phyloP scores from a whole-genome alignment of 2,329 filamentous ascomycete genomes.

The Gaeumannomyces tritici region DNA sequence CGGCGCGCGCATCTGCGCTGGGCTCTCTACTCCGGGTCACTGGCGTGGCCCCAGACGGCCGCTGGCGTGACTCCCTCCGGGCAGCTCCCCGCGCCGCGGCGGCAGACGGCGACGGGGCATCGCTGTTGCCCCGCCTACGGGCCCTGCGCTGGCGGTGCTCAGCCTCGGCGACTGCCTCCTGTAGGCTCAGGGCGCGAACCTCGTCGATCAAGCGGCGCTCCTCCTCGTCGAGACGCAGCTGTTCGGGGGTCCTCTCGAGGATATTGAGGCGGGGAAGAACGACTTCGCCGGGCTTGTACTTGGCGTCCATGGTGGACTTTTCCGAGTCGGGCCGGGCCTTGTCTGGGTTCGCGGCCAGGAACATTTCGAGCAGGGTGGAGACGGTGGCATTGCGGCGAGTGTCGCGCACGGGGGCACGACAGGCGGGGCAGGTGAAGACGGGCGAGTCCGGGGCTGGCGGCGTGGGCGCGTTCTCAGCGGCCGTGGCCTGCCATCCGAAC shows the following conservation, averaged over 20 bases:
- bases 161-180: slow-evolving; percentile 48
- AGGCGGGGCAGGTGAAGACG: slow-evolving; percentile 83
- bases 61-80: slow-evolving; percentile 7
- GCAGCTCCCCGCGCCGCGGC: neutral
- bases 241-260: slow-evolving; percentile 39
- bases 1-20: slow-evolving; percentile 7
- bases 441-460: slow-evolving; percentile 36
- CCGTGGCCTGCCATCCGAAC: slow-evolving; percentile 72
- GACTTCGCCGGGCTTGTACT: slow-evolving; percentile 74
- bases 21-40: slow-evolving; percentile 6
- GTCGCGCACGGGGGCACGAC: slow-evolving; percentile 75
- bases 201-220: slow-evolving; percentile 63
- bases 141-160: slow-evolving; percentile 11
- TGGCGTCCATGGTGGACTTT: slow-evolving; percentile 62
- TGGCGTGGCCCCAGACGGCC: neutral
- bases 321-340: slow-evolving; percentile 62
- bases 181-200: slow-evolving; percentile 64
- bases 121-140: neutral
- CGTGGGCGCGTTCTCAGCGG: slow-evolving; percentile 39
- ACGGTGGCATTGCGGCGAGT: slow-evolving; percentile 88
- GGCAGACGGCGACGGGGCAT: neutral
- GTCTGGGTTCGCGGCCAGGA: slow-evolving; percentile 68
- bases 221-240: slow-evolving; percentile 49
- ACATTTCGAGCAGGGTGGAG: slow-evolving; percentile 83
- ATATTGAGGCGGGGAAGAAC: slow-evolving; percentile 57